Base-by-base conservation (phyloP, 2,329 filamentous ascomycete species). In the Diaporthe australafricana region DNA sequence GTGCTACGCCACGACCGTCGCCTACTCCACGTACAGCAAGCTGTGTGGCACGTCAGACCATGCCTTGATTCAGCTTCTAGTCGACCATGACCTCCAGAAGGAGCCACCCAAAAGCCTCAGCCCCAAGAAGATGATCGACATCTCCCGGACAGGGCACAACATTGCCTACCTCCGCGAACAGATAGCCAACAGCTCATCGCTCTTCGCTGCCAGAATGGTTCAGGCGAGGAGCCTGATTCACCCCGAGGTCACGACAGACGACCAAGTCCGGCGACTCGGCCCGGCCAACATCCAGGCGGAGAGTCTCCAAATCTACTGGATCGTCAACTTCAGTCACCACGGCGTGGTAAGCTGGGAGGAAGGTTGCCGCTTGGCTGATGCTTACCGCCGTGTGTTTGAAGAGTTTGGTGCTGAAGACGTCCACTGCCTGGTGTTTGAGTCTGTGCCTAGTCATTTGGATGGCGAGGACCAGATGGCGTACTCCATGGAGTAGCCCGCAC, bases 41-140 rank as follows among this genome's bases (percentile, higher is more conserved):
- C 27, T 65, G 12, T 65, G 42, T 20, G 60, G 60, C 27, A 65
- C 60, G 3, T 65, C 60, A 4, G 42, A 65, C 35, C 27, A n/a
- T 1, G 16, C 25, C 11, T 65, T 65, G 42, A n/a, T 53, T 7
- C 16, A 20, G 2, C 50, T 30, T 6, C 14, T 53, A 27, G 16
- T 65, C 11, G 7, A 48, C 1, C 20, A 38, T 30, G 60, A 50
- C 3, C 25, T 65, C 9, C 11, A 14, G 25, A 63, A 63, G 12
- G 17, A 65, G 20, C 5, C 30, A 14, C 3, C 9, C 25, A 35
- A 1, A 5, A 22, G 17, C 11, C 12, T 32, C 3, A 11, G 2
- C 11, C 42, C 42, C 3, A 22, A 30, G 11, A 50, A 22, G 20
- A 53, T 53, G 50, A 3, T 12, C 16, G 50, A 53, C 3, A 12